Base-by-base conservation (phyloP, 2,329 filamentous ascomycete genomes). In the Elsinoe ampelina region DNA sequence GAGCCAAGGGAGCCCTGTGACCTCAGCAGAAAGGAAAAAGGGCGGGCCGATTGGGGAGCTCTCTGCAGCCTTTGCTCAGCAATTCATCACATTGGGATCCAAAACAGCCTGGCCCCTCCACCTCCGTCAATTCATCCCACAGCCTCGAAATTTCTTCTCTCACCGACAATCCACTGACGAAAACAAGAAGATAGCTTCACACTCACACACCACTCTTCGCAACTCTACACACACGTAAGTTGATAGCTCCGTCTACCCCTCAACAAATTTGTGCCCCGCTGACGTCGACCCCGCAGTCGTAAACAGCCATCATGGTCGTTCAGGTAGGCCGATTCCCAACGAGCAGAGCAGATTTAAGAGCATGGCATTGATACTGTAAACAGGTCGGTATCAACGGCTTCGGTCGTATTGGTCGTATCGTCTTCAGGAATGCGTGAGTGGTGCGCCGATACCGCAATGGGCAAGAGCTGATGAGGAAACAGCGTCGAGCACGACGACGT, bases 361-460 rank as follows among this genome's bases (percentile, higher is more conserved):
- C 41, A 47, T 6, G 36, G 38, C 39, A 48, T 55, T 50, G 32
- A 43, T 26, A 38, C 12, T 62, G 55, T 72, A 74, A 80, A 73
- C 83, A 95, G 84, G 89, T 95, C 74, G 90, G 90, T 76, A 96
- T 95, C 86, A 97, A 96, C 87, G 92, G 93, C 77, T 98, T 98
- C 82, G 93, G 93, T 80, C 91, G 93, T 78, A 98, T 98, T 78
- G 93, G 93, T 72, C 88, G 93, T 76, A 96, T 98, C 76, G 83
- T 97, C 81, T 93, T 97, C 87, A 89, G 92, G 80, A 97, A 96
- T 81, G 89, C 92, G 82, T 85, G 73, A 74, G 81, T 82, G 26
- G 43, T 32, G 38, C 42, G 35, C 35, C 57, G 59, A 61, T 45
- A 35, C 58, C 55, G 35, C 47, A 55, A 54, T 52, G 48, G 48